Percentiles rank a stretch among this genome's conserved stretches.
Evolutionary conservation across 1,139 yeast genomes (phyloP).

Genomic region (Diutina scorzettiae): DNA sequence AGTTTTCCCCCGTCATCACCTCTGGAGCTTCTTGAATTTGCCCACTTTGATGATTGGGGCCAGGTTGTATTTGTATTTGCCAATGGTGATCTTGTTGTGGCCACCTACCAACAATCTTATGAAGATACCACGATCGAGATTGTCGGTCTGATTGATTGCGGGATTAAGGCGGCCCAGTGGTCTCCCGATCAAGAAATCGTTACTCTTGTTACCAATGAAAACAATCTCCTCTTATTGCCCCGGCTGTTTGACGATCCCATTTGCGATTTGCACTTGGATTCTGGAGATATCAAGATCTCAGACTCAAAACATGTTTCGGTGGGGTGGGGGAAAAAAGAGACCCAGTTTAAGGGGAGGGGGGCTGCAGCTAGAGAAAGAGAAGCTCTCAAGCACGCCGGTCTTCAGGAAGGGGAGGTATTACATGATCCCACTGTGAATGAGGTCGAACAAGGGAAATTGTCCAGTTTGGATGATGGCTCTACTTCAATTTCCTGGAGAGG

Average conservation of each 20-base stretch:
- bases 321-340: slow-evolving; percentile 98
- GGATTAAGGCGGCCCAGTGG: slow-evolving; percentile 71
- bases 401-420: slow-evolving; percentile 45
- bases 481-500: slow-evolving; percentile 82
- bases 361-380: slow-evolving; percentile 72
- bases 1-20: slow-evolving; percentile 33
- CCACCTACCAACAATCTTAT: slow-evolving; percentile 43
- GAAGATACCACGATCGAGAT: slow-evolving; percentile 52
- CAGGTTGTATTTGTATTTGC: slow-evolving; percentile 51
- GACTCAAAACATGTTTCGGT: slow-evolving; percentile 83
- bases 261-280: slow-evolving; percentile 45
- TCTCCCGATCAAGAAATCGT: slow-evolving; percentile 85
- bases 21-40: slow-evolving; percentile 33
- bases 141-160: slow-evolving; percentile 77
- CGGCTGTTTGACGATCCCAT: slow-evolving; percentile 66
- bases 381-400: slow-evolving; percentile 56
- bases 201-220: slow-evolving; percentile 52
- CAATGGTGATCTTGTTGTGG: slow-evolving; percentile 59
- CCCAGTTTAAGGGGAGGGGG: slow-evolving; percentile 94
- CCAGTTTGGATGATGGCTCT: slow-evolving; percentile 36
- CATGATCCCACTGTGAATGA: slow-evolving; percentile 89
- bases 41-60: slow-evolving; percentile 52
- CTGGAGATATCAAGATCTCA: slow-evolving; percentile 47
- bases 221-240: slow-evolving; percentile 55
- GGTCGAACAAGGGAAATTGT: slow-evolving; percentile 56